Evolutionary conservation across 495 filamentous ascomycete genomes (phyloP).

Genomic region (Aspergillus leporis): DNA sequence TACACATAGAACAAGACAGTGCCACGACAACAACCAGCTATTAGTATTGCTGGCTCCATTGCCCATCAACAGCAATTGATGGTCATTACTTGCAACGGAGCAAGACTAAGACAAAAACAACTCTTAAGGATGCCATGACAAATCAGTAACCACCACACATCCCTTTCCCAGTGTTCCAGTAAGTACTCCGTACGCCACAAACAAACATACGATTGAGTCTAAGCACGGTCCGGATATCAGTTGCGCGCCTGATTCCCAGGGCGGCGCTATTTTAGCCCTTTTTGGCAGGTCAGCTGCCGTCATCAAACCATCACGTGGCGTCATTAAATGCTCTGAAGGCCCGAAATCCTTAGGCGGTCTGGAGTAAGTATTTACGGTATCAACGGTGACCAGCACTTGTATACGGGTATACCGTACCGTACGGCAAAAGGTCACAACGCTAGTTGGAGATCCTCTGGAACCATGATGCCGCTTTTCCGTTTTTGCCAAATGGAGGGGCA

Average conservation of each 20-base stretch:
- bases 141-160: not conserved
- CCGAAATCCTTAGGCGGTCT: constrained; percentile 15
- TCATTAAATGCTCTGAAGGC: constrained; percentile 17
- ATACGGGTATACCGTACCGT: constrained; percentile 22
- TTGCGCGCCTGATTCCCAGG: constrained; percentile 5
- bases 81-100: not conserved
- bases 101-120: not conserved
- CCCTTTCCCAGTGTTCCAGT: not conserved
- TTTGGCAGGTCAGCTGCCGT: constrained; percentile 26
- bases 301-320: constrained; percentile 35
- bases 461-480: constrained; percentile 27
- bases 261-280: constrained; percentile 12
- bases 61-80: not conserved
- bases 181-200: not conserved
- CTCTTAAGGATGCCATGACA: not conserved
- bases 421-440: constrained; percentile 19
- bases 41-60: not conserved
- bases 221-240: not conserved
- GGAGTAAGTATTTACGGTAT: constrained; percentile 8
- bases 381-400: constrained; percentile 21
- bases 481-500: constrained; percentile 23
- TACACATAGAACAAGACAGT: constrained; percentile 11
- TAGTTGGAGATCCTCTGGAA: constrained; percentile 37
- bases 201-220: not conserved
- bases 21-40: not conserved